These are phyloP conservation scores for Tieghemiomyces parasiticus DNA, from an alignment of 192 early-diverging fungal species.

Conservation along the genomic window DNA sequence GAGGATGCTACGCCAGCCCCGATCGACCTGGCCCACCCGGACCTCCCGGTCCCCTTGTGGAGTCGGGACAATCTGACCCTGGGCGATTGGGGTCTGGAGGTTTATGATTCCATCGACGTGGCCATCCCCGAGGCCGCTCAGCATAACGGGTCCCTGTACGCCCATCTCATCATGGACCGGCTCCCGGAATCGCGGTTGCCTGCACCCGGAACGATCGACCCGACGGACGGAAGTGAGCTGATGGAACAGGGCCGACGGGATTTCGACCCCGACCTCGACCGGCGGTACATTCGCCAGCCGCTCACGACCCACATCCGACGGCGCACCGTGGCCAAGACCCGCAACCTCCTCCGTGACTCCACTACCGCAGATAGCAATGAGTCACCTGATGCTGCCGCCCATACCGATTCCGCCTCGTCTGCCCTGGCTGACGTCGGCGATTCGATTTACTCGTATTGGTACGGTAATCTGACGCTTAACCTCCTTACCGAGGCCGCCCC, in stretches of 20 bases:
- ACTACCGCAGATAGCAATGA: background rate
- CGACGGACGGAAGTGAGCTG: no score
- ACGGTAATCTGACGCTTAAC: slow-evolving; percentile 9
- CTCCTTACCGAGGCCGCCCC: slow-evolving; percentile 16
- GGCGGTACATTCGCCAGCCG: background rate
- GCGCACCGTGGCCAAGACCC: background rate
- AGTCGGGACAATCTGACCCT: background rate
- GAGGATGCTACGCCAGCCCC: background rate
- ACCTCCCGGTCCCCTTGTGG: slow-evolving; percentile 4
- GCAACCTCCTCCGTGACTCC: background rate
- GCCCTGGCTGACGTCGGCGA: no score
- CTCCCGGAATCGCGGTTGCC: background rate
- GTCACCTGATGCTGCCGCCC: background rate
- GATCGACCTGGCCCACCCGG: background rate
- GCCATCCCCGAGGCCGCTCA: background rate
- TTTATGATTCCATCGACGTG: background rate
- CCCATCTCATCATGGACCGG: slow-evolving; percentile 11
- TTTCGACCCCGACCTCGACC: background rate
- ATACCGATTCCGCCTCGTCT: background rate
- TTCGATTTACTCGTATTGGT: slow-evolving; percentile 12
- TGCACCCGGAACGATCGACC: no score
- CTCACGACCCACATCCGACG: background rate
- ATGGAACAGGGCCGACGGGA: no score
- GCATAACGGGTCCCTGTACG: background rate
- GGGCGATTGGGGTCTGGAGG: slow-evolving; percentile 4